Percentiles rank a stretch among this genome's conserved stretches.
phyloP scores from a whole-genome alignment of 139 green algal genomes.

The Gonium pectorale region DNA sequence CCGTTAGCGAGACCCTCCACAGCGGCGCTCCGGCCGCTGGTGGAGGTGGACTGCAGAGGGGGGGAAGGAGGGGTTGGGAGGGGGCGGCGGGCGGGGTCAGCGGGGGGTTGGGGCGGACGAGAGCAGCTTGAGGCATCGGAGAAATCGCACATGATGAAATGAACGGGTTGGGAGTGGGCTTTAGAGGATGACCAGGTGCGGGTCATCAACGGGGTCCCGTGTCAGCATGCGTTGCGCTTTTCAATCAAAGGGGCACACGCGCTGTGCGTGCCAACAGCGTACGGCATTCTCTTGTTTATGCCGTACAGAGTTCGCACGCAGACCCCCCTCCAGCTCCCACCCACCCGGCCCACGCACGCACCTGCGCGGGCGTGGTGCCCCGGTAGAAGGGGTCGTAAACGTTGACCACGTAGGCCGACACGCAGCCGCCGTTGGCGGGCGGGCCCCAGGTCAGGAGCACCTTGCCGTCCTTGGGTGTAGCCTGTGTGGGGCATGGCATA shows the following conservation, averaged over 20 bases:
- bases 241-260: neutral
- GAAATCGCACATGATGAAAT: neutral
- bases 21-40: neutral
- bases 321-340: neutral
- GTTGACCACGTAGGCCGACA: constrained; percentile 21
- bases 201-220: neutral
- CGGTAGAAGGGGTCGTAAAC: neutral
- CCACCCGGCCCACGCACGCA: neutral
- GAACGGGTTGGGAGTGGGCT: neutral
- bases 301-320: neutral
- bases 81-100: neutral
- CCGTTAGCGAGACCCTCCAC: constrained; percentile 40
- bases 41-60: constrained; percentile 26
- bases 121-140: neutral
- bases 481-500: too few relatives aligned
- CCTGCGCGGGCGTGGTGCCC: neutral
- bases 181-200: neutral
- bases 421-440: constrained; percentile 10
- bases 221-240: neutral
- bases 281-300: neutral
- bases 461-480: constrained; percentile 22
- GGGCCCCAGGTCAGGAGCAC: constrained; percentile 24
- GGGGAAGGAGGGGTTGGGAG: neutral
- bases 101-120: neutral
- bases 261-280: neutral